Conservation (phyloP, 805 yeast genomes). For the Gaillardinia entomophila region DNA sequence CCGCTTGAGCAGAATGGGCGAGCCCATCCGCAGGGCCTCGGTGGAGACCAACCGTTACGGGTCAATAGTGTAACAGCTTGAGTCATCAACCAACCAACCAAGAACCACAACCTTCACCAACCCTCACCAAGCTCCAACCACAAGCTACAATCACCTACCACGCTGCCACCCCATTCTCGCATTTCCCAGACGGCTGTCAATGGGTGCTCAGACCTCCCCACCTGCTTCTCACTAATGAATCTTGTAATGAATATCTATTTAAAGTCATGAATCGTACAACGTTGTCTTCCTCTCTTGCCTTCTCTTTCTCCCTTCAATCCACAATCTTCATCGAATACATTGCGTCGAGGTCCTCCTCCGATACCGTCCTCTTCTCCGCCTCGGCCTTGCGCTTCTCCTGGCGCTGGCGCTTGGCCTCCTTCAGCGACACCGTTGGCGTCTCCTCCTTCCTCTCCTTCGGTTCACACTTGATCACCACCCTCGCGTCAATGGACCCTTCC, state of each 20-base stretch:
- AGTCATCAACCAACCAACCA: too few relatives aligned
- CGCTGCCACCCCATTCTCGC: too few relatives aligned
- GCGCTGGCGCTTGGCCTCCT: slow-evolving; percentile 10
- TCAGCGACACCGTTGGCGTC: slow-evolving; percentile 6
- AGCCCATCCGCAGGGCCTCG: slow-evolving; percentile 6
- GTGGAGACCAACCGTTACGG: slow-evolving; percentile 19
- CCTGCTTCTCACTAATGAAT: too few relatives aligned
- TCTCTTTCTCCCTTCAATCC: slow-evolving; percentile 14
- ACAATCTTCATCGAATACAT: slow-evolving; percentile 36
- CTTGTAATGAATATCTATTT: too few relatives aligned
- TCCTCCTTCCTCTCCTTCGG: slow-evolving; percentile 2
- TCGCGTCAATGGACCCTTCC: slow-evolving; percentile 20
- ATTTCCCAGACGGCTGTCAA: too few relatives aligned
- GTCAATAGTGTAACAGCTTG: slow-evolving; percentile 17
- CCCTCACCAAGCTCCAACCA: too few relatives aligned
- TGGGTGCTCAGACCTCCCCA: too few relatives aligned
- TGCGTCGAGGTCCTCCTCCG: slow-evolving; percentile 33
- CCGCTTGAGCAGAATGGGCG: slow-evolving; percentile 10
- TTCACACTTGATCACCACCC: slow-evolving; percentile 15
- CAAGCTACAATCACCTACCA: too few relatives aligned
- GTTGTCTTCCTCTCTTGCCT: too few relatives aligned
- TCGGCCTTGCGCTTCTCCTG: slow-evolving; percentile 10
- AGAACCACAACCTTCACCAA: too few relatives aligned
- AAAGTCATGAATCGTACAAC: too few relatives aligned
- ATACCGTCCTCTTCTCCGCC: slow-evolving; percentile 9